Base-by-base conservation (phyloP, 2,329 filamentous ascomycete genomes). In the Trichoderma simmonsii region DNA sequence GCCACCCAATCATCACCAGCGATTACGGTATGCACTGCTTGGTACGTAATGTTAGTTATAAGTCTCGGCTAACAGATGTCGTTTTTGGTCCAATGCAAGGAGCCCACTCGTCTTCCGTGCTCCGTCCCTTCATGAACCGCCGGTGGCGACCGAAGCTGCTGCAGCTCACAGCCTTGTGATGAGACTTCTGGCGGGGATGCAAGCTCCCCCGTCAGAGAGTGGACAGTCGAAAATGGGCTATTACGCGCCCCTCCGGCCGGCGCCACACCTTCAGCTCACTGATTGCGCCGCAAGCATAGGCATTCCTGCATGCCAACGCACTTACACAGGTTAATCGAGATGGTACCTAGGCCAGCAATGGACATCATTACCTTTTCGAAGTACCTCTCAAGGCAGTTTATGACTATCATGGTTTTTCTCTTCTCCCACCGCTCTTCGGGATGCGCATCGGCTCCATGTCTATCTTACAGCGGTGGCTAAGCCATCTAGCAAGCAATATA, bases 101-200 rank as follows among this genome's bases (percentile, higher is more conserved):
- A 26, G 26, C 57, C n/a, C 26, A 21, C 30, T 21, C 28, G 59
- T 62, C 28, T 6, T 24, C 63, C 32, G 56, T 62, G 39, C 18
- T 43, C 39, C 39, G 39, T 43, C 39, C 36, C 43, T 65, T 11
- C 8, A 14, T 36, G 39, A 39, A 24, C 26, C 28, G 43, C 7
- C 56, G 34, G 67, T 70, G 67, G 67, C 67, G 57, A 70, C 59
- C 28, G 59, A 54, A 54, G 26, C 21, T 43, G 24, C 21, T 43
- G 39, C 62, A 65, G 39, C 28, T 12, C 43, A 28, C 43, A 34
- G 67, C 67, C 57, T 51, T 62, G 59, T 28, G 12, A 30, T 32
- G 28, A 32, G 14, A n/a, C 28, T 15, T 8, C 24, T 34, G 14
- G 24, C 14, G 36, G 34, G 24, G 8, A 54, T 32, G 11, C 26